These are phyloP conservation scores for Pavlovales sp. DNA, from an alignment of 208 protist species.

Conservation along the genomic window DNA sequence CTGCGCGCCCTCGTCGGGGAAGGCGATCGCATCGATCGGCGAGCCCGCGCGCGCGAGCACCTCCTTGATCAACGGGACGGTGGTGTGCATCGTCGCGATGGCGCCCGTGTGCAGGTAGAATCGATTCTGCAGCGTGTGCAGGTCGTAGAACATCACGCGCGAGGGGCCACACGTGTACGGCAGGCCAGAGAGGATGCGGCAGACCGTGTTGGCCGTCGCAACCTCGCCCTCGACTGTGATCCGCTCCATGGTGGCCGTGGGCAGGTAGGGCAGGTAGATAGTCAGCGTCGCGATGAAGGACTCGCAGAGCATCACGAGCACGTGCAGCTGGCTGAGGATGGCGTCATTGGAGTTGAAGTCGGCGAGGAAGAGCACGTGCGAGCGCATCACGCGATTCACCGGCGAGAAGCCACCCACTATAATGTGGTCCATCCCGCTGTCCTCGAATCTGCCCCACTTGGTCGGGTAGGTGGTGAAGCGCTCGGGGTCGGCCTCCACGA, in stretches of 20 bases:
- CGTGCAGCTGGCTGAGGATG: not conserved
- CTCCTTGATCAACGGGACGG: not conserved
- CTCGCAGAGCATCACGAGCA: not conserved
- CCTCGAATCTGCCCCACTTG: not conserved
- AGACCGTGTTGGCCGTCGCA: not conserved
- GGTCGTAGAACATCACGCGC: not conserved
- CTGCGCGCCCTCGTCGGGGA: slow-evolving; percentile 1
- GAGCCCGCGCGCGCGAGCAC: not conserved
- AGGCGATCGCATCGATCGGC: not conserved
- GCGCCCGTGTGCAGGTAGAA: slow-evolving; percentile 2
- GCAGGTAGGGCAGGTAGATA: not conserved
- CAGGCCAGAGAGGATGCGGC: not conserved
- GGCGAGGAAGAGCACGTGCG: not conserved
- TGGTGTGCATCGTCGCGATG: not conserved
- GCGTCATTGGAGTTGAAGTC: not conserved
- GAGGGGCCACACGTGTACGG: not conserved
- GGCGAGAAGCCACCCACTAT: not conserved
- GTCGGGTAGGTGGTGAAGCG: not conserved
- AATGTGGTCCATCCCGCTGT: not conserved
- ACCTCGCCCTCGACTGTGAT: not conserved
- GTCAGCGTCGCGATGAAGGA: not conserved
- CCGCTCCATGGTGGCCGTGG: not conserved
- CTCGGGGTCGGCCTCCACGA: not conserved
- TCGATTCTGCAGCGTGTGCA: not conserved
- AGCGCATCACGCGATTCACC: not conserved